Evolutionary conservation across 805 yeast genomes (phyloP), one percentile per base, ranked within the genome.

Genomic region (Candida coquimbonensis): DNA sequence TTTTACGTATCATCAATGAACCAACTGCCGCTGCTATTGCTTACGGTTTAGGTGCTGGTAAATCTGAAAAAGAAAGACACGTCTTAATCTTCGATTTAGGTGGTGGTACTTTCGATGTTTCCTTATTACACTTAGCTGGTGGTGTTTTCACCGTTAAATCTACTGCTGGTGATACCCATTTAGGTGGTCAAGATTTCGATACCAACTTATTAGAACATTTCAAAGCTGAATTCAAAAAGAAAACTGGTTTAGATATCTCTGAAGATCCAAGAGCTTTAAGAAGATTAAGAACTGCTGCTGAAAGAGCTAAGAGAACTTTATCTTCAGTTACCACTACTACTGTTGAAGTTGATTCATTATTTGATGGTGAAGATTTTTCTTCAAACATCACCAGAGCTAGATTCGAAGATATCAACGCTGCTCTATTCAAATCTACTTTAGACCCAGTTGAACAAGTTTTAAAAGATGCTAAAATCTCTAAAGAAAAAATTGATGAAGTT

Each of bases 181-280:
- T 90, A 76, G 98, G 98, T 81, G 98, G 98, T 81, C 96, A 90
- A 80, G 98, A 90, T 76, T 90, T 90, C 73, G 98, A 90, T 76
- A 84, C 89, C 78, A 87, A 90, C 83, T 78, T 91, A 68, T 85
- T 90, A 60, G 91, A 81, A 73, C 87, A 81, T 79, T 91, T 91
- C 82, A 81, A 83, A 75, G 78, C 81, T 63, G 97, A 90, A 68
- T 91, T 91, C 88, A 80, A 83, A 80, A 87, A 89, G 82, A 90
- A 91, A 85, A 79, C 90, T 66, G 90, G 90, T 75, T 74, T 77
- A 68, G 97, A 91, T 74, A 80, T 91, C 70, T 81, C 95, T 53
- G 72, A 72, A 52, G 95, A 91, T 70, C 84, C 95, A 63, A 87
- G 97, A 77, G 96, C 98, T 60, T 77, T 91, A 67, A 87, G 97